These are phyloP conservation scores for Eremochloa ophiuroides DNA, from an alignment of 176 grass and related monocot genomes.

Conservation along the genomic window DNA sequence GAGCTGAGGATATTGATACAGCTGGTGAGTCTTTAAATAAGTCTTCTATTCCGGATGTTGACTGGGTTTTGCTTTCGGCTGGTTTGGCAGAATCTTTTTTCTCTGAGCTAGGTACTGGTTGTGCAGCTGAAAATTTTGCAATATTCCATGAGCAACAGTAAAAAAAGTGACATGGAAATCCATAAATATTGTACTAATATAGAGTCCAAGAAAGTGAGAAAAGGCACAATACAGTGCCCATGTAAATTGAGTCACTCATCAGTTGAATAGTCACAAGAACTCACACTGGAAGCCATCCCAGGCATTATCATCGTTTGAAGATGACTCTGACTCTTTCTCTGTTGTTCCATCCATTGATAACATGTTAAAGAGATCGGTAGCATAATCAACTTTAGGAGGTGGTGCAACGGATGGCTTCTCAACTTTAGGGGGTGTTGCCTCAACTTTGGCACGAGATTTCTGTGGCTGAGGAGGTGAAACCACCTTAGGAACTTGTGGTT, in stretches of 20 bases:
- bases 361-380: slow-evolving; percentile 89
- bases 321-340: slow-evolving; percentile 66
- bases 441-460: slow-evolving; percentile 42
- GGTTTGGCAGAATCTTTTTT: slow-evolving; percentile 64
- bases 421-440: slow-evolving; percentile 41
- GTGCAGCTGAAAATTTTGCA: slow-evolving; percentile 69
- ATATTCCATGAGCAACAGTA: slow-evolving; percentile 11
- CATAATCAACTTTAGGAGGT: slow-evolving; percentile 89
- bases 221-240: not conserved
- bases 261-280: slow-evolving; percentile 24
- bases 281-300: slow-evolving; percentile 95
- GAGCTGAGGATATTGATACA: slow-evolving; percentile 53
- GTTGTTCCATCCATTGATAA: slow-evolving; percentile 67
- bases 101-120: slow-evolving; percentile 44
- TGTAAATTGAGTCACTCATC: slow-evolving; percentile 17
- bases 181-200: not conserved
- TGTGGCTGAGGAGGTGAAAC: slow-evolving; percentile 47
- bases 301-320: slow-evolving; percentile 63
- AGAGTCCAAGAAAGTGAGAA: not conserved
- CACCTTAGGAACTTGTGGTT: slow-evolving; percentile 53
- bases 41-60: slow-evolving; percentile 65
- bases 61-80: slow-evolving; percentile 56
- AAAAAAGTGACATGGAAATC: slow-evolving; percentile 10
- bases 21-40: slow-evolving; percentile 85
- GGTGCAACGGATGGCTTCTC: slow-evolving; percentile 35